Evolutionary conservation across 768 basidiomycete species (phyloP).

Genomic region (Russula olivacea): DNA sequence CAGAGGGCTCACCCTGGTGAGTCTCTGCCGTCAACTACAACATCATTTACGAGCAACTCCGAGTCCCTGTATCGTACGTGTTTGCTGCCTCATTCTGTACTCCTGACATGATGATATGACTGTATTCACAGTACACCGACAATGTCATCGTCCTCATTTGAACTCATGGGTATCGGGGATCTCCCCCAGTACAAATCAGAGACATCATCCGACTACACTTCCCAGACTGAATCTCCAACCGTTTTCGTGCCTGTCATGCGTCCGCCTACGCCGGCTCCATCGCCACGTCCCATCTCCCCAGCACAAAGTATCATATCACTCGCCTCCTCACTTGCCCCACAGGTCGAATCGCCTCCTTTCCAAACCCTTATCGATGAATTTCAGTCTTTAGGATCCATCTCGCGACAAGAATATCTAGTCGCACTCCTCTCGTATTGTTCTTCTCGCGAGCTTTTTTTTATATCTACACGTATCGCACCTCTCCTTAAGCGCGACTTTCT

Average conservation of each 20-base stretch:
- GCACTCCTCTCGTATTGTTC: slow-evolving; percentile 20
- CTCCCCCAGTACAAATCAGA: slow-evolving; percentile 5
- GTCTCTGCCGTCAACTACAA: not conserved
- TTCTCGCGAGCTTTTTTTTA: slow-evolving; percentile 21
- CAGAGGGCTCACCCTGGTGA: not conserved
- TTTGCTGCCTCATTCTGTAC: not conserved
- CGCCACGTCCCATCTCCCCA: slow-evolving; percentile 22
- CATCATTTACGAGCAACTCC: not conserved
- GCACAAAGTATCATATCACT: not conserved
- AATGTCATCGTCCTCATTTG: slow-evolving; percentile 7
- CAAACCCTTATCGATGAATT: slow-evolving; percentile 2
- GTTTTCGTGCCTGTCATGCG: slow-evolving; percentile 19
- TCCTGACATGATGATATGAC: not conserved
- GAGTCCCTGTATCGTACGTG: not conserved
- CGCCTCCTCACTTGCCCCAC: not conserved
- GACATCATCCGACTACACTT: slow-evolving; percentile 3
- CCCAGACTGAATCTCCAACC: slow-evolving; percentile 11
- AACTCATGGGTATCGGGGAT: not conserved
- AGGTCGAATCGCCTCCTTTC: not conserved
- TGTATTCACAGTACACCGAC: not conserved
- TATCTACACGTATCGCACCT: slow-evolving; percentile 22
- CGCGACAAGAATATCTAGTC: slow-evolving; percentile 17
- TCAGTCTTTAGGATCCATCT: slow-evolving; percentile 1
- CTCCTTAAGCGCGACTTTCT: slow-evolving; percentile 26
- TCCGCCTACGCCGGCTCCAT: slow-evolving; percentile 24